A percentile compares a stretch with the other conserved stretches of the same genome.
These are phyloP conservation scores for Rhododendron kiyosumense DNA, from an alignment of 148 eudicot species.

Conservation along the genomic window DNA sequence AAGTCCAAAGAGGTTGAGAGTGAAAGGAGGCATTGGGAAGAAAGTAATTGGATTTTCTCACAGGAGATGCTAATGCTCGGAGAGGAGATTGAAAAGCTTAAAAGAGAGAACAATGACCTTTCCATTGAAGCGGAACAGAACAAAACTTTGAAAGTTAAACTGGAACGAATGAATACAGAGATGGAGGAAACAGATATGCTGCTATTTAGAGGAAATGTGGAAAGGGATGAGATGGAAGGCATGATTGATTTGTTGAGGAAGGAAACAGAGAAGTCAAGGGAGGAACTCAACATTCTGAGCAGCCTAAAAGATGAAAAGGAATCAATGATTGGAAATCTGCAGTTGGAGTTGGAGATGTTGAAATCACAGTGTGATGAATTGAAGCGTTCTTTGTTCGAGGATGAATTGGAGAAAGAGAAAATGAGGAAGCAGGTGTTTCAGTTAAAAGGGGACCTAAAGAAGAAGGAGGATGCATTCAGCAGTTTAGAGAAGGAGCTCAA, in stretches of 20 bases:
- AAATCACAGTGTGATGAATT: slow-evolving; percentile 44
- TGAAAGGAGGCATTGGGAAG: slow-evolving; percentile 42
- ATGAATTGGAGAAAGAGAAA: slow-evolving; percentile 65
- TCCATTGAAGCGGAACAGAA: slow-evolving; percentile 29
- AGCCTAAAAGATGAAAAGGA: slow-evolving; percentile 47
- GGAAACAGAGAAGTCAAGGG: slow-evolving; percentile 36
- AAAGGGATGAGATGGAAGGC: slow-evolving; percentile 30
- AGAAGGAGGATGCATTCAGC: slow-evolving; percentile 53
- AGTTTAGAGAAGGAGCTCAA: slow-evolving; percentile 58
- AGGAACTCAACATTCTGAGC: slow-evolving; percentile 42
- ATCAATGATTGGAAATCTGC: slow-evolving; percentile 30
- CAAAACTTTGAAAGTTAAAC: slow-evolving; percentile 28
- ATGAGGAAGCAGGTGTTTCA: slow-evolving; percentile 50
- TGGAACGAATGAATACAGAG: slow-evolving; percentile 36
- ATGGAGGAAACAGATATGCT: slow-evolving; percentile 40
- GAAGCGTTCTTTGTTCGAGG: slow-evolving; percentile 38
- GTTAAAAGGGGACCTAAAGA: slow-evolving; percentile 50
- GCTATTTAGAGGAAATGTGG: slow-evolving; percentile 27
- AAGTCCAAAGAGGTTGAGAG: slow-evolving; percentile 37
- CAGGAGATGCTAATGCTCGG: slow-evolving; percentile 34
- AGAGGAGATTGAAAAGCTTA: slow-evolving; percentile 46
- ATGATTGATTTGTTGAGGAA: slow-evolving; percentile 24
- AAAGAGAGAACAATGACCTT: slow-evolving; percentile 34
- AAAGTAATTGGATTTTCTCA: slow-evolving; percentile 28
- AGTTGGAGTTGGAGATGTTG: slow-evolving; percentile 46